Base-by-base conservation (phyloP, 768 basidiomycete genomes). In the Suillus subluteus region DNA sequence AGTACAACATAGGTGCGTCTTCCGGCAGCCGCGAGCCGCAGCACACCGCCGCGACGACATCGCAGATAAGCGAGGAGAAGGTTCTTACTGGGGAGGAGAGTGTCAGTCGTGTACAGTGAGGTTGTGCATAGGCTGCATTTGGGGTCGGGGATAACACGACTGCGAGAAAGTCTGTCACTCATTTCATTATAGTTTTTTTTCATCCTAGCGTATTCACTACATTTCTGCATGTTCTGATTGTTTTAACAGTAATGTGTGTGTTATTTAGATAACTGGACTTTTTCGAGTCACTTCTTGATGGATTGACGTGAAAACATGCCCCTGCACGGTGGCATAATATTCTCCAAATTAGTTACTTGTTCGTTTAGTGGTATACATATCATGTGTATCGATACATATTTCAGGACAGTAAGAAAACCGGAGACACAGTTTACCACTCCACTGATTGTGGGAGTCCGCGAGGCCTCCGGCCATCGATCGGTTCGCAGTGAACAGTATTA, bases 21-120 rank as follows among this genome's bases (percentile, higher is more conserved):
- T 68, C 72, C 21, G 79, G 80, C n/a, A 74, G 67, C 16, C 76
- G 79, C 48, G 81, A 82, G 67, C 75, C 78, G 35, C 73, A 70
- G 8, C 82, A 81, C 32, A 69, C 69, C 2, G 1, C 37, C 9
- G 72, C 73, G 15, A 65, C 65, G 3, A 70, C 58, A 40, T 75
- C 75, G 52, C 74, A 70, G 18, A 74, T 70, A 67, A 77, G 77
- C 58, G 74, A 75, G 0, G 77, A 77, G 66, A 79, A 77, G 62
- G 56, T 23, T 43, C 2, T 26, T 7, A 0, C 1, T n/a, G 38
- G 12, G 18, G 59, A 43, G 41, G 41, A 43, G 11, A 16, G 26
- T 26, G 16, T 26, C 4, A 40, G 23, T 30, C 5, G 58, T 26
- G 40, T 26, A 26, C 38, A 13, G 23, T 59, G 15, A 38, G 58